Conservation (phyloP, 352 stramenopile genomes). For the Lagenidium sp. region DNA sequence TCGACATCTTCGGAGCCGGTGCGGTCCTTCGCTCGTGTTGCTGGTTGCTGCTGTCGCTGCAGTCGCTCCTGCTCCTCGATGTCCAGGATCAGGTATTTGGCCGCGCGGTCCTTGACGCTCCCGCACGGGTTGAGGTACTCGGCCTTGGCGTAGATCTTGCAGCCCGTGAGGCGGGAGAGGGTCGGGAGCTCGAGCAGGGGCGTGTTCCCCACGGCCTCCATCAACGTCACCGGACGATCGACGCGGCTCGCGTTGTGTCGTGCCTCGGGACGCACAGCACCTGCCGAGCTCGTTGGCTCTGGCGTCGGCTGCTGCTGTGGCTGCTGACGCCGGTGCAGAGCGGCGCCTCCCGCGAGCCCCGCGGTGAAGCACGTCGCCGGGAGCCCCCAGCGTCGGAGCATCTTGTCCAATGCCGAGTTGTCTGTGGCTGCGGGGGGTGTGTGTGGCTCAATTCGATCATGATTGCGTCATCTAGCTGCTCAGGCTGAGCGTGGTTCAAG, state of each 20-base stretch:
- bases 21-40: too few species aligned
- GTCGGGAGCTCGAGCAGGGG: slow-evolving; percentile 61
- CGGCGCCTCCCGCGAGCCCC: slow-evolving; percentile 13
- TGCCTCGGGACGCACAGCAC: too few species aligned
- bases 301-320: background rate
- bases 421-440: background rate
- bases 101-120: slow-evolving; percentile 92
- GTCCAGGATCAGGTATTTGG: slow-evolving; percentile 89
- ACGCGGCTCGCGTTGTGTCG: background rate
- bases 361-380: slow-evolving; percentile 14
- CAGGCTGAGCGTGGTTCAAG: background rate
- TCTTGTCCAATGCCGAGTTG: slow-evolving; percentile 3
- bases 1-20: slow-evolving; percentile 77
- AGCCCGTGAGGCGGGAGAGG: slow-evolving; percentile 55
- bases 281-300: background rate
- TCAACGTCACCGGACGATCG: slow-evolving; percentile 44
- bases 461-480: background rate
- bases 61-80: too few species aligned
- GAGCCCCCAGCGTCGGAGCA: slow-evolving; percentile 9
- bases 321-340: slow-evolving; percentile 1
- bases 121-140: slow-evolving; percentile 90
- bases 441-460: background rate
- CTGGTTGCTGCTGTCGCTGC: too few species aligned
- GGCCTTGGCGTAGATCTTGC: slow-evolving; percentile 73
- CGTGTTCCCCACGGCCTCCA: slow-evolving; percentile 67